A percentile compares a stretch with the other conserved stretches of the same genome.
Conservation (phyloP, 495 filamentous ascomycete genomes). For the Xylaria palmicola region DNA sequence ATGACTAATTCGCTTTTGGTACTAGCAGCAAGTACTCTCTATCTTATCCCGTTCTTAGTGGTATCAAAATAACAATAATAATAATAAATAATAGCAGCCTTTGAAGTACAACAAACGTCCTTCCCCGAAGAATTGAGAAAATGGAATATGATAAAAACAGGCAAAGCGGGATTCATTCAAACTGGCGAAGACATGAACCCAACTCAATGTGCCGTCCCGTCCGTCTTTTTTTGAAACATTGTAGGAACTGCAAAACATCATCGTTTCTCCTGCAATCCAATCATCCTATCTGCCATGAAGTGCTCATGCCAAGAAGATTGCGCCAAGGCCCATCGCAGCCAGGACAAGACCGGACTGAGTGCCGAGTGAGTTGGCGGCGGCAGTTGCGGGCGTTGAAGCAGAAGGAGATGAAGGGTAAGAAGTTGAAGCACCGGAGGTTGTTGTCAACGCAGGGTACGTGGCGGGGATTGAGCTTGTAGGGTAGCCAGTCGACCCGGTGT, state of each 20-base stretch:
- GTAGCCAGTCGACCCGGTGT: constrained; percentile 39
- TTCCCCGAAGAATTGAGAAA: constrained; percentile 23
- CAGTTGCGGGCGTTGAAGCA: constrained; percentile 23
- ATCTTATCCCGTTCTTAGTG: constrained; percentile 20
- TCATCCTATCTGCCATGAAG: neutral
- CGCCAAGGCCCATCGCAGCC: constrained; percentile 41
- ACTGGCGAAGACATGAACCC: neutral
- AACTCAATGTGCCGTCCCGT: neutral
- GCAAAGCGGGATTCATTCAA: constrained; percentile 1
- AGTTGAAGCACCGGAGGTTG: neutral
- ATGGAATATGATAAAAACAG: constrained; percentile 19
- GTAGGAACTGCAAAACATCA: neutral
- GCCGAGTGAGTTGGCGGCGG: constrained; percentile 34
- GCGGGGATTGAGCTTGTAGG: constrained; percentile 23
- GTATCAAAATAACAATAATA: constrained; percentile 20
- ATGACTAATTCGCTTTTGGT: neutral
- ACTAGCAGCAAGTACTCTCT: constrained; percentile 2
- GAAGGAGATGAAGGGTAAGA: constrained; percentile 18
- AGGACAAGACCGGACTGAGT: constrained; percentile 43
- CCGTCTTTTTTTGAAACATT: neutral
- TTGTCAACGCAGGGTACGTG: constrained; percentile 24
- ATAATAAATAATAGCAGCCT: no score
- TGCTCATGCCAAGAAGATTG: constrained; percentile 42
- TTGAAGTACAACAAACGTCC: constrained; percentile 23
- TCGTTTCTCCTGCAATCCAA: neutral